phyloP scores from a whole-genome alignment of 805 yeast species.

The Zygoascus biomembranicola region DNA sequence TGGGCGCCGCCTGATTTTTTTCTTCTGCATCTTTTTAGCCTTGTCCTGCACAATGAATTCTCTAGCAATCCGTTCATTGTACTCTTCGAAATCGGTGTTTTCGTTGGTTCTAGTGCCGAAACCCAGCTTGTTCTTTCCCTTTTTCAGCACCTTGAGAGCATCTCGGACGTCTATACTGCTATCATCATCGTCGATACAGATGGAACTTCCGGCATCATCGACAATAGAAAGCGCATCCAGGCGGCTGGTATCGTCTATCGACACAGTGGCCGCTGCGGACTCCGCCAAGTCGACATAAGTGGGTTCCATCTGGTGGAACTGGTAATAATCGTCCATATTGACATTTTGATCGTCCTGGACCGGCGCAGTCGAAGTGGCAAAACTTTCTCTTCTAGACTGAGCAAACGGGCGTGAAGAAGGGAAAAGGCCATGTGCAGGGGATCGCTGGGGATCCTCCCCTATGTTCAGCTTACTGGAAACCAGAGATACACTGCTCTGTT shows the following conservation, averaged over 20 bases:
- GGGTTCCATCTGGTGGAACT: neutral
- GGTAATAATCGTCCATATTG: neutral
- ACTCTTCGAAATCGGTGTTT: slow-evolving; percentile 23
- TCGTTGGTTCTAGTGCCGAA: slow-evolving; percentile 2
- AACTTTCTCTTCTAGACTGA: neutral
- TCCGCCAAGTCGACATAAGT: neutral
- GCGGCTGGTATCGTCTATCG: neutral
- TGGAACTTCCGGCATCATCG: slow-evolving; percentile 25
- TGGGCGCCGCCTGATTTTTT: slow-evolving; percentile 6
- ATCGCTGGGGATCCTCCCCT: neutral
- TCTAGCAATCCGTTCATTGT: slow-evolving; percentile 22
- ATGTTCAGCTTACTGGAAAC: neutral
- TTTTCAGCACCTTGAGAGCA: slow-evolving; percentile 18
- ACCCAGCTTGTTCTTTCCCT: slow-evolving; percentile 1
- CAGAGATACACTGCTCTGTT: neutral
- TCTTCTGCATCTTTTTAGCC: slow-evolving; percentile 8
- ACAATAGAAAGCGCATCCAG: slow-evolving; percentile 7
- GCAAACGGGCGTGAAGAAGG: neutral
- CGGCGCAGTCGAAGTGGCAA: neutral
- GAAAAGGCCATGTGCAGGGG: neutral
- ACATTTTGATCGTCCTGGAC: neutral
- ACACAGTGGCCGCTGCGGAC: neutral
- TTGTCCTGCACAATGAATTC: slow-evolving; percentile 17
- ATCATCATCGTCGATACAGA: slow-evolving; percentile 25
- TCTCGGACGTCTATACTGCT: slow-evolving; percentile 12